phyloP scores from a whole-genome alignment of 2,329 filamentous ascomycete species.

The Ramichloridium luteum region DNA sequence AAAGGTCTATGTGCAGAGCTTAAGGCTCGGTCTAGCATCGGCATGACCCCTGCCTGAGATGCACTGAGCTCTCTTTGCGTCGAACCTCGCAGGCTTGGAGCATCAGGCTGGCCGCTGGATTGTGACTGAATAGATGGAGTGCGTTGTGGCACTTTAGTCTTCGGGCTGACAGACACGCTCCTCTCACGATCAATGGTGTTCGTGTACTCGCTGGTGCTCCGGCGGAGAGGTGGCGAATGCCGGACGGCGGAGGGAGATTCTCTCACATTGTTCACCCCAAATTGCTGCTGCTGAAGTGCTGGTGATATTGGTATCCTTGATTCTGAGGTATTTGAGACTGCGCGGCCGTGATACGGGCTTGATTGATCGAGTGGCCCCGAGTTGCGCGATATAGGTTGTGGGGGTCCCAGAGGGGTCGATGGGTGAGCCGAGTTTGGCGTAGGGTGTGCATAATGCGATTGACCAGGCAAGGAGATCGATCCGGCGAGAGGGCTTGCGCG shows the following conservation, averaged over 20 bases:
- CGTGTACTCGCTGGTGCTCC: slow-evolving; percentile 26
- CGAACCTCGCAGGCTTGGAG: slow-evolving; percentile 17
- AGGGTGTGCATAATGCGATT: background rate
- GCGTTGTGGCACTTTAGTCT: slow-evolving; percentile 39
- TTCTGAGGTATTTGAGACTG: slow-evolving; percentile 22
- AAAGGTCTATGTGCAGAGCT: no score
- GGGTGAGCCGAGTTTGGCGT: slow-evolving; percentile 28
- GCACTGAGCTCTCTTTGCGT: no score
- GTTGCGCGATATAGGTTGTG: slow-evolving; percentile 20
- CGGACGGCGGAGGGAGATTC: slow-evolving; percentile 26
- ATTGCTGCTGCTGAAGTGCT: slow-evolving; percentile 18
- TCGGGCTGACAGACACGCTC: slow-evolving; percentile 66
- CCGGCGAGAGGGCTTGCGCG: slow-evolving; percentile 20
- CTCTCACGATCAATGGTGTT: slow-evolving; percentile 53
- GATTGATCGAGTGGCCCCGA: slow-evolving; percentile 16
- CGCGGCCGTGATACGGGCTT: slow-evolving; percentile 23
- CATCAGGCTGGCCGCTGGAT: slow-evolving; percentile 23
- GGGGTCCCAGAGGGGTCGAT: slow-evolving; percentile 38
- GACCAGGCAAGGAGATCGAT: background rate
- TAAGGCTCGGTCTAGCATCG: no score
- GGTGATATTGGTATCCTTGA: slow-evolving; percentile 19
- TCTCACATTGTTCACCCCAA: slow-evolving; percentile 27
- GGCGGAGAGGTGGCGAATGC: slow-evolving; percentile 14
- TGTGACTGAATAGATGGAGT: slow-evolving; percentile 20
- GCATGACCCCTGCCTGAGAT: no score